Percentiles rank a stretch among this genome's conserved stretches.
These are phyloP conservation scores for Eucalyptus rudis DNA, from an alignment of 345 rosid species.

Conservation along the genomic window DNA sequence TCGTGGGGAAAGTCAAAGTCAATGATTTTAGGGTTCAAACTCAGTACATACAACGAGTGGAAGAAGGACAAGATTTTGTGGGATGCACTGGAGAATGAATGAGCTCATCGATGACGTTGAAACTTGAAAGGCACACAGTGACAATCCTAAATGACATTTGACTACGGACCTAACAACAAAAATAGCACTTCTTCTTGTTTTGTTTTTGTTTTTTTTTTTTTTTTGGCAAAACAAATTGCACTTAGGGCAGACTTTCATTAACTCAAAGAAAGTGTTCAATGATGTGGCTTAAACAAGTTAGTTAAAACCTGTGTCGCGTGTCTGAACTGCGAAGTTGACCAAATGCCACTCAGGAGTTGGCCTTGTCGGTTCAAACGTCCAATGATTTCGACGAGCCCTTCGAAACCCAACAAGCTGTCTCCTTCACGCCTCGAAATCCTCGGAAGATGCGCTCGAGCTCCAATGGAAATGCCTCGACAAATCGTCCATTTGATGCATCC, in stretches of 20 bases:
- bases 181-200: not conserved
- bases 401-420: not conserved
- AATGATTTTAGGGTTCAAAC: not conserved
- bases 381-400: not conserved
- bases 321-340: not conserved
- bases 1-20: not conserved
- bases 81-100: not conserved
- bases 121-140: not conserved
- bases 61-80: not conserved
- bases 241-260: no score
- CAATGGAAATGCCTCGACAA: not conserved
- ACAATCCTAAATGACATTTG: not conserved
- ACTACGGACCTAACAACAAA: not conserved
- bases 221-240: no score
- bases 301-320: no score
- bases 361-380: not conserved
- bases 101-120: not conserved
- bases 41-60: not conserved
- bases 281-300: no score
- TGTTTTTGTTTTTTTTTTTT: no score
- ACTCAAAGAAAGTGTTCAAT: no score
- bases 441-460: not conserved
- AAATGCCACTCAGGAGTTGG: not conserved
- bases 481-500: not conserved
- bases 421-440: not conserved